These are phyloP conservation scores for Tuber magnatum DNA, from an alignment of 495 filamentous ascomycete genomes.

Conservation along the genomic window DNA sequence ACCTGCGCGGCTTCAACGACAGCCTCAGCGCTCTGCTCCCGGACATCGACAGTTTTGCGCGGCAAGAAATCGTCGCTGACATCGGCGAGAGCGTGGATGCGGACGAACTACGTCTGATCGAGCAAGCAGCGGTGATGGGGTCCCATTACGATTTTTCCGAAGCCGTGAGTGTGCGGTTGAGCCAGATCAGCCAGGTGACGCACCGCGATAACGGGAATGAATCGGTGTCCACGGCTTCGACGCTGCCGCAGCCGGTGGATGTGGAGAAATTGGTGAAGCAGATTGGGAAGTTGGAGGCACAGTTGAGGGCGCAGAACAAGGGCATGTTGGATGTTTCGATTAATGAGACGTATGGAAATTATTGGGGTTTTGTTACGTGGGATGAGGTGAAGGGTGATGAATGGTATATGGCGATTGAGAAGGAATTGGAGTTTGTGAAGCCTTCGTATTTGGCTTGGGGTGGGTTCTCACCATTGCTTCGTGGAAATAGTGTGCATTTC, in stretches of 20 bases:
- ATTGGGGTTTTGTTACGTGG: neutral
- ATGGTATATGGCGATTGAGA: neutral
- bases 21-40: neutral
- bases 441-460: neutral
- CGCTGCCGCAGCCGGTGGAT: neutral
- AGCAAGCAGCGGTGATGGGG: neutral
- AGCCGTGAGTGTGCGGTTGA: neutral
- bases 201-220: neutral
- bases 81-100: neutral
- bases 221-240: neutral
- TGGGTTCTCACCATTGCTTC: neutral
- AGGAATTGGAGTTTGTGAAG: conserved; percentile 1
- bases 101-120: neutral
- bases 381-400: neutral
- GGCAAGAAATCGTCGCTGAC: neutral
- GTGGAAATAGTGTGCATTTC: neutral
- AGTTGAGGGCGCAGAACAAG: neutral
- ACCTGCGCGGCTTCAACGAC: neutral
- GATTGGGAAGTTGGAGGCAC: neutral
- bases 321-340: neutral
- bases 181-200: neutral
- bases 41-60: neutral
- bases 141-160: neutral
- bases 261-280: neutral
- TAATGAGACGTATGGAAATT: neutral